Conservation (phyloP, 2,329 filamentous ascomycete genomes). For the Xenoacremonium recifei region DNA sequence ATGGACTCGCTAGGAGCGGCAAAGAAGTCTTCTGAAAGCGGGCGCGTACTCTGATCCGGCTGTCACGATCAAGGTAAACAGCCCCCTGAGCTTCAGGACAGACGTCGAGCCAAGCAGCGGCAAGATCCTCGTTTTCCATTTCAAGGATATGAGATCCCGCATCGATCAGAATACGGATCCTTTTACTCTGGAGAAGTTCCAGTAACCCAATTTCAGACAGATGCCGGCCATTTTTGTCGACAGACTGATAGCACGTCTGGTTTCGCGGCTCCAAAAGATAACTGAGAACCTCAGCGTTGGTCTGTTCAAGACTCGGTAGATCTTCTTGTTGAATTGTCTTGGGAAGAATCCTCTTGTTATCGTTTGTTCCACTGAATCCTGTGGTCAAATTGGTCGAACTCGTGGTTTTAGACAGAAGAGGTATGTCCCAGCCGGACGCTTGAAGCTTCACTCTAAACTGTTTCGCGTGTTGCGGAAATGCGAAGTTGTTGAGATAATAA, state of each 20-base stretch:
- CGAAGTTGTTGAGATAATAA: slow-evolving; percentile 59
- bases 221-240: not conserved
- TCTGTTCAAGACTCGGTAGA: slow-evolving; percentile 53
- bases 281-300: slow-evolving; percentile 61
- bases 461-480: slow-evolving; percentile 61
- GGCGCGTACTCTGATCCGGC: not conserved
- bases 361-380: slow-evolving; percentile 72
- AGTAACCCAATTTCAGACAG: not conserved
- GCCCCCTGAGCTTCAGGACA: not conserved
- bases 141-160: slow-evolving; percentile 63
- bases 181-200: slow-evolving; percentile 15
- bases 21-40: slow-evolving; percentile 12
- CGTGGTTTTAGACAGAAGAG: slow-evolving; percentile 30
- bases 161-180: slow-evolving; percentile 53
- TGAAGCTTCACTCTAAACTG: slow-evolving; percentile 64
- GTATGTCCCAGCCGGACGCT: slow-evolving; percentile 66
- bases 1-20: slow-evolving; percentile 53
- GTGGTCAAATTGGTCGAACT: slow-evolving; percentile 46
- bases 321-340: slow-evolving; percentile 62
- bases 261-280: slow-evolving; percentile 56
- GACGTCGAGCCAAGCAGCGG: slow-evolving; percentile 44
- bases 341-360: slow-evolving; percentile 59
- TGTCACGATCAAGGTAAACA: not conserved
- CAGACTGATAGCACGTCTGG: slow-evolving; percentile 11
- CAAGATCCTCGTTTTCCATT: slow-evolving; percentile 51